Conservation (phyloP, 768 basidiomycete species). For the Amanita polypyramis region DNA sequence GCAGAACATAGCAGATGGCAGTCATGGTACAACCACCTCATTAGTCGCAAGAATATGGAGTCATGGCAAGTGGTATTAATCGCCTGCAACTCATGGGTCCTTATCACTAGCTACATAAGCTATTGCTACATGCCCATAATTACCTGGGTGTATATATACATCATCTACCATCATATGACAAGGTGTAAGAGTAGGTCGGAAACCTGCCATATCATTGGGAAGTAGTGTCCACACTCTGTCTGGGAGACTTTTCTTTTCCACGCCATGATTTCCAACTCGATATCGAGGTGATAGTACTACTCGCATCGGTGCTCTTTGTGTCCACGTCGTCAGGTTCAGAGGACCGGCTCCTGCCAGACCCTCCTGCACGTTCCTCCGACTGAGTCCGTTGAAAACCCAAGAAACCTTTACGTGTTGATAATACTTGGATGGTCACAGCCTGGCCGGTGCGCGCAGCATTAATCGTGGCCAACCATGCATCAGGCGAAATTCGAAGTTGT, state of each 20-base stretch:
- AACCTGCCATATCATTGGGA: neutral
- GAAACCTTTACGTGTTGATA: neutral
- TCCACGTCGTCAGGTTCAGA: no score
- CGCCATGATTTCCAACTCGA: neutral
- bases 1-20: slow-evolving; percentile 38
- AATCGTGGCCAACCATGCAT: slow-evolving; percentile 31
- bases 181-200: neutral
- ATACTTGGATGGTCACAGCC: slow-evolving; percentile 1
- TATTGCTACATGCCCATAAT: neutral
- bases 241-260: neutral
- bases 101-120: neutral
- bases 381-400: neutral
- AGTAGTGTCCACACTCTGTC: neutral
- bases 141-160: neutral
- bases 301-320: neutral
- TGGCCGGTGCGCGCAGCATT: slow-evolving; percentile 5
- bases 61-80: neutral
- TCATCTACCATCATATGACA: neutral
- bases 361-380: neutral
- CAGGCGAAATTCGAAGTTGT: slow-evolving; percentile 38
- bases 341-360: no score
- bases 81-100: neutral
- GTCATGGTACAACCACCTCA: neutral
- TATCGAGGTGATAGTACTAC: neutral
- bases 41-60: neutral